Evolutionary conservation across 441 rosid genomes (phyloP).

Genomic region (Euphorbia schlechtendalii): DNA sequence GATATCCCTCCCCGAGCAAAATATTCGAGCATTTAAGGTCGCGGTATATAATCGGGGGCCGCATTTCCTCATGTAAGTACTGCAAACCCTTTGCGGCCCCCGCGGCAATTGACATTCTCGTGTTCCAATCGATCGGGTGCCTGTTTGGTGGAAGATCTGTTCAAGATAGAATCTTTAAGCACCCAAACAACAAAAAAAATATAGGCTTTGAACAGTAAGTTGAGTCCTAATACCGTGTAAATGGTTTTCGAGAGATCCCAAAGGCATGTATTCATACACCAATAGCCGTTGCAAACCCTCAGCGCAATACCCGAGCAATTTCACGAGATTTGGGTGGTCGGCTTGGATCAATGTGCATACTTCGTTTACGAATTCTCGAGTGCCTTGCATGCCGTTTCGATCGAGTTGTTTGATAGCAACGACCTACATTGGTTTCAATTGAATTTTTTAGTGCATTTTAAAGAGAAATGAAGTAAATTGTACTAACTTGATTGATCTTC

Average conservation of each 20-base stretch:
- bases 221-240: slow-evolving; percentile 55
- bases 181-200: neutral
- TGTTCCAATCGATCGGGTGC: slow-evolving; percentile 80
- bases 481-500: slow-evolving; percentile 45
- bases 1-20: slow-evolving; percentile 74
- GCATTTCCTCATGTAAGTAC: slow-evolving; percentile 75
- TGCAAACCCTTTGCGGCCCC: slow-evolving; percentile 94
- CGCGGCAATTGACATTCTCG: slow-evolving; percentile 88
- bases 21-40: slow-evolving; percentile 89
- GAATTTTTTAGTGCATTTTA: neutral
- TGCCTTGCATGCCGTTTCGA: slow-evolving; percentile 82
- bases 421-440: slow-evolving; percentile 33
- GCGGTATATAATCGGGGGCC: slow-evolving; percentile 80
- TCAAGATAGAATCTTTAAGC: slow-evolving; percentile 8
- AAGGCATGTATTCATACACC: slow-evolving; percentile 86
- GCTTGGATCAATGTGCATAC: slow-evolving; percentile 71
- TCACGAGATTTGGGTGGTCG: slow-evolving; percentile 79
- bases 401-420: slow-evolving; percentile 93
- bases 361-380: slow-evolving; percentile 81
- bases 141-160: slow-evolving; percentile 66
- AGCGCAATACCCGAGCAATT: slow-evolving; percentile 84
- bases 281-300: slow-evolving; percentile 86
- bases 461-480: neutral
- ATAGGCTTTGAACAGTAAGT: neutral
- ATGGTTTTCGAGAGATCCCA: slow-evolving; percentile 89